Evolutionary conservation across 2,329 filamentous ascomycete genomes (phyloP), one percentile per base, ranked within the genome.

Genomic region (Phialocephala subalpina): DNA sequence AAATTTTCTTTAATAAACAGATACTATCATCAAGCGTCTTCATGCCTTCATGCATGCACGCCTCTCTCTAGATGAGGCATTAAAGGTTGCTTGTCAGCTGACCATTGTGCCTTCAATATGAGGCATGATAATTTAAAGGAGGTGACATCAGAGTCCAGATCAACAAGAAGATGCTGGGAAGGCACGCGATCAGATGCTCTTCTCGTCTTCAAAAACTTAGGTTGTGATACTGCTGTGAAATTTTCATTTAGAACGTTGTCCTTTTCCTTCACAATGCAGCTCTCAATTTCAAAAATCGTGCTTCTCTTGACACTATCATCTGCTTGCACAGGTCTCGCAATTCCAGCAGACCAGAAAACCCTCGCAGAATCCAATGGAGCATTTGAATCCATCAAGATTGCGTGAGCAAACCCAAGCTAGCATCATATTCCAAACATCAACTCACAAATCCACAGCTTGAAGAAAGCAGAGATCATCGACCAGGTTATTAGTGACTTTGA

Each of bases 401-500:
- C 60, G 56, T 63, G 52, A 62, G 58, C 22, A 35, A n/a, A 16
- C n/a, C 53, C 29, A 42, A 40, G 36, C 33, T 22, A 18, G 56
- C 29, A 29, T 20, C 18, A 18, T 40, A 16, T 52, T 33, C 36
- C 11, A 25, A 20, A 42, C 14, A 4, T 3, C 1, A 49, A 5
- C 57, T 64, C n/a, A 57, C 9, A 12, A 73, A 73, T 67, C 71
- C 72, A 11, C 53, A 73, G 70, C 8, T 55, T 70, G 16, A 62
- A 66, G 56, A 64, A 71, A 59, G 67, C 72, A 33, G 56, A 52
- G 18, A 73, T 76, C 60, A 73, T 73, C 65, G 59, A 63, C 62
- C 55, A 73, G 82, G 84, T 89, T 49, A 78, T 89, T 67, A 81
- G 87, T 69, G 81, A 84, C 66, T 89, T 89, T 76, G 76, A 80